phyloP scores from a whole-genome alignment of 176 grass and related monocot species.

The Paspalum vaginatum region DNA sequence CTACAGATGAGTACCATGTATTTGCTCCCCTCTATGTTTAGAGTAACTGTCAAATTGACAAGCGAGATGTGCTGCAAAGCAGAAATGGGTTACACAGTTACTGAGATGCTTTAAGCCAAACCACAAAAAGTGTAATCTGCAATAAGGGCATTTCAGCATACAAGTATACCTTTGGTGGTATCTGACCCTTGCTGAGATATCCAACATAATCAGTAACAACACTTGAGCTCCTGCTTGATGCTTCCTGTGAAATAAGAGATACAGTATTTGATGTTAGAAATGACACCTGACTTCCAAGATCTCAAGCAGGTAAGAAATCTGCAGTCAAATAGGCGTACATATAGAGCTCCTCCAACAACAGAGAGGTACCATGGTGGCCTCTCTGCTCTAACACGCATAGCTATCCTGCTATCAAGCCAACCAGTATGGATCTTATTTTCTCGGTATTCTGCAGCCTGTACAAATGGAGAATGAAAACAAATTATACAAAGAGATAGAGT shows the following conservation, averaged over 20 bases:
- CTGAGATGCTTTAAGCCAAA: constrained; percentile 20
- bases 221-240: constrained; percentile 82
- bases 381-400: constrained; percentile 99
- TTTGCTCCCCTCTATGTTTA: constrained; percentile 99
- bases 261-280: constrained; percentile 28
- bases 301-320: constrained; percentile 33
- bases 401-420: constrained; percentile 99
- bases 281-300: constrained; percentile 1
- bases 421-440: constrained; percentile 98
- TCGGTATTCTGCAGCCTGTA: constrained; percentile 79
- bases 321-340: constrained; percentile 59
- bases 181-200: constrained; percentile 98
- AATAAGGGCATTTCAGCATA: constrained; percentile 47
- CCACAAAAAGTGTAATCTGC: constrained; percentile 17
- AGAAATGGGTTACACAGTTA: constrained; percentile 41
- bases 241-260: constrained; percentile 77
- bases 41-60: constrained; percentile 88
- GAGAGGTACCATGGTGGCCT: constrained; percentile 99
- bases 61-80: constrained; percentile 94
- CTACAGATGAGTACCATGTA: constrained; percentile 74
- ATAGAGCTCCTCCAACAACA: constrained; percentile 95
- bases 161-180: constrained; percentile 86
- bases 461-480: constrained; percentile 33
- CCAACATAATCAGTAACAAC: constrained; percentile 89
- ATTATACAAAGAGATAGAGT: constrained; percentile 26